A percentile compares a stretch with the other conserved stretches of the same genome.
phyloP scores from a whole-genome alignment of 805 yeast species.

The Novakomyces olei region DNA sequence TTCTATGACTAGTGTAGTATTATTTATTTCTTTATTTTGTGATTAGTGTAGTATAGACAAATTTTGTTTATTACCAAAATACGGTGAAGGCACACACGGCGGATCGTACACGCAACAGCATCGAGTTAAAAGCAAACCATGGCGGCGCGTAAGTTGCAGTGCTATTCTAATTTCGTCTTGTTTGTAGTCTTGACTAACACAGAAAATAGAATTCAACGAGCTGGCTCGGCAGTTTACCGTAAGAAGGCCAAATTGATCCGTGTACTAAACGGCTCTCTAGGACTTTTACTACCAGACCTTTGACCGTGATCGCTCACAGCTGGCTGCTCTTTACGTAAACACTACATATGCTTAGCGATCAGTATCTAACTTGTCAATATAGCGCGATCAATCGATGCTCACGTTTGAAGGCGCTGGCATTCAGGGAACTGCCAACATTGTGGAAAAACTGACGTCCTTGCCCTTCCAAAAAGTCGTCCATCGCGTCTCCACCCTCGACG shows the following conservation, averaged over 20 bases:
- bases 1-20: too few relatives aligned
- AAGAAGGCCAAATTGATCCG: too few relatives aligned
- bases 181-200: too few relatives aligned
- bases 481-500: conserved; percentile 84
- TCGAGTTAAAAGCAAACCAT: too few relatives aligned
- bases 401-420: conserved; percentile 86
- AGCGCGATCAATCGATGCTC: conserved; percentile 90
- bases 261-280: too few relatives aligned
- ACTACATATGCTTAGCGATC: not conserved
- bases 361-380: conserved; percentile 3
- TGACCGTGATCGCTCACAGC: conserved; percentile 74
- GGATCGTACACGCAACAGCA: too few relatives aligned
- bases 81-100: too few relatives aligned
- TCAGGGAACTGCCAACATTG: conserved; percentile 83
- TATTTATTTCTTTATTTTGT: too few relatives aligned
- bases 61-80: too few relatives aligned
- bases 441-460: conserved; percentile 63
- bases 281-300: conserved; percentile 88
- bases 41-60: too few relatives aligned
- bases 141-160: too few relatives aligned
- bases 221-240: conserved; percentile 3
- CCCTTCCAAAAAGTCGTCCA: conserved; percentile 88
- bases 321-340: conserved; percentile 67
- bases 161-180: too few relatives aligned
- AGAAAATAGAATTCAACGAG: conserved; percentile 2